Percentiles rank a stretch among this genome's conserved stretches.
phyloP scores from a whole-genome alignment of 2,329 filamentous ascomycete species.

The Aplosporella prunicola region DNA sequence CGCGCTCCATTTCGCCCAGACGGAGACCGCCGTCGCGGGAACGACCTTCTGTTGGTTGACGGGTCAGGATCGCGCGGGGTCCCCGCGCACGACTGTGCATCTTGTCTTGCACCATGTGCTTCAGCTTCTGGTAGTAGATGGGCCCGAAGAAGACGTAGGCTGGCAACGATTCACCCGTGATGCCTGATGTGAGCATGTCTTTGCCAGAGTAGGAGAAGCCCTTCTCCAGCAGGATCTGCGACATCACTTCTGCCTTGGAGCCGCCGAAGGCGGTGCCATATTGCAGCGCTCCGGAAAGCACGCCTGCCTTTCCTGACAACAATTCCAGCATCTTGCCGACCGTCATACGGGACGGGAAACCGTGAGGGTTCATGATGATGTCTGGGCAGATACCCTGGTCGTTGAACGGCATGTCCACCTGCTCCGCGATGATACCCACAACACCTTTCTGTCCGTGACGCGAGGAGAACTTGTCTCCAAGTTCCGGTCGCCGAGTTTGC shows the following conservation, averaged over 20 bases:
- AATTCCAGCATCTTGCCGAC: slow-evolving; percentile 97
- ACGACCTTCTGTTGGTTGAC: slow-evolving; percentile 92
- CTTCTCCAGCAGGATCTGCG: slow-evolving; percentile 68
- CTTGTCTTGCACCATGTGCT: slow-evolving; percentile 99
- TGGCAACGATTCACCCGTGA: slow-evolving; percentile 86
- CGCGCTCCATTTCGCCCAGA: slow-evolving; percentile 96
- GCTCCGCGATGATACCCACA: slow-evolving; percentile 89
- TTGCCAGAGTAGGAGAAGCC: slow-evolving; percentile 97
- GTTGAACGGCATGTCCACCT: slow-evolving; percentile 94
- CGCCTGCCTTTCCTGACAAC: slow-evolving; percentile 84
- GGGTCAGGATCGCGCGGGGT: slow-evolving; percentile 81
- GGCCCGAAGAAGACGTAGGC: slow-evolving; percentile 98
- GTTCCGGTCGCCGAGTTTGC: slow-evolving; percentile 89
- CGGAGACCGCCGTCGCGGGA: slow-evolving; percentile 86
- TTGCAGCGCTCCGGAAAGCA: slow-evolving; percentile 73
- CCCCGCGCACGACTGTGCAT: slow-evolving; percentile 95
- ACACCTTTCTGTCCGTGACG: slow-evolving; percentile 98
- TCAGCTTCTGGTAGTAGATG: slow-evolving; percentile 98
- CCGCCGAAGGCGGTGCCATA: slow-evolving; percentile 85
- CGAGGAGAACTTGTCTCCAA: slow-evolving; percentile 98
- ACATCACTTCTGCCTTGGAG: slow-evolving; percentile 83
- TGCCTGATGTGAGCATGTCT: slow-evolving; percentile 89
- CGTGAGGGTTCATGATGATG: slow-evolving; percentile 99
- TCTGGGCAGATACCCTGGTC: slow-evolving; percentile 87
- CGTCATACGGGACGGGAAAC: slow-evolving; percentile 99